phyloP scores from a whole-genome alignment of 2,329 filamentous ascomycete genomes.

The Aspergillus fischeri region DNA sequence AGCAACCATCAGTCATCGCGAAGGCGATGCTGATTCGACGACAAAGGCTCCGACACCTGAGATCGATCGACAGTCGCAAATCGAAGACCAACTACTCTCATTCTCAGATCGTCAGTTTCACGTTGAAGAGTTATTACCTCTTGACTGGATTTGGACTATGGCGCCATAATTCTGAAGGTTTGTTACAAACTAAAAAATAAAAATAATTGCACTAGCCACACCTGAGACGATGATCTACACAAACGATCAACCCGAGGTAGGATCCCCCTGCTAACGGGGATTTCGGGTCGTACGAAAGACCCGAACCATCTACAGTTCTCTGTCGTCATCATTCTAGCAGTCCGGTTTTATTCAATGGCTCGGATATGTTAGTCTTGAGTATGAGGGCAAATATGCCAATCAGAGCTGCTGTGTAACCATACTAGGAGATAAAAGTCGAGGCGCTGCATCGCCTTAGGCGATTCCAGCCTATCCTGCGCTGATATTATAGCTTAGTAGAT shows the following conservation, averaged over 20 bases:
- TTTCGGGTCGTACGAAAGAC: background rate
- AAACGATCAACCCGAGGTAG: background rate
- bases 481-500: background rate
- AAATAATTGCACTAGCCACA: background rate
- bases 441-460: background rate
- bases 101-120: background rate
- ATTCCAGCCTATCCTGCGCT: background rate
- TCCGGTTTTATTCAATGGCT: background rate
- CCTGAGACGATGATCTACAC: background rate
- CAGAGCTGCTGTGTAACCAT: background rate
- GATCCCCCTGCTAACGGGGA: background rate
- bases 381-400: background rate
- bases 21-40: background rate
- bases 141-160: background rate
- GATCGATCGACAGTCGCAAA: constrained; percentile 5
- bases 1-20: background rate
- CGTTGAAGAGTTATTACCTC: background rate
- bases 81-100: background rate
- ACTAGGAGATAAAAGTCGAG: background rate
- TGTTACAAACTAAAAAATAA: background rate
- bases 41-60: background rate
- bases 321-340: background rate
- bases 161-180: background rate
- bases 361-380: background rate
- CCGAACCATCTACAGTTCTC: background rate